Evolutionary conservation across 441 rosid genomes (phyloP), one percentile per base, ranked within the genome.

Genomic region (Erysimum cheiri): DNA sequence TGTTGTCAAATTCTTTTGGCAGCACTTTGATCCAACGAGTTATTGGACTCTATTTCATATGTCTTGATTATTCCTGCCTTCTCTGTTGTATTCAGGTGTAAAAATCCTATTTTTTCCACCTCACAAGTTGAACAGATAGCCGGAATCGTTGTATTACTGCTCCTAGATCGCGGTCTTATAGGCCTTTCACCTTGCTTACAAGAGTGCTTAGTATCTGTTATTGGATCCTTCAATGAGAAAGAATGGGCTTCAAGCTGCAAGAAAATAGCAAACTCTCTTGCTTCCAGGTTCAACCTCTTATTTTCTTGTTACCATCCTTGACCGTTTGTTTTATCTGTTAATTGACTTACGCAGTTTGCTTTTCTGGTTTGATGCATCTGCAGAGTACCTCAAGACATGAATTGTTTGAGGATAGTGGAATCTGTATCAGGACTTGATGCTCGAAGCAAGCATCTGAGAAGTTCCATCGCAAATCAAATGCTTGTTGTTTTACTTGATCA

Each of bases 331-430:
- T 13, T 53, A 9, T 48, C 17, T 40, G 8, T 29, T 37, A 1
- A n/a, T 54, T 14, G 15, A 32, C 29, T 64, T 63, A 36, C 22
- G 19, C 33, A 61, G 22, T 60, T 58, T 49, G 36, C 50, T 9
- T 31, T 57, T 77, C 66, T 52, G 50, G 49, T 69, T 48, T 69
- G n/a, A 41, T 76, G 19, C 33, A 69, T 61, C 9, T 80, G 72
- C 76, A 94, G 99, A 77, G 82, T 88, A 56, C 91, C 97, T 26
- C 71, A 55, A 69, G 97, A 90, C 73, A 75, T 87, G 79, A 94
- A 90, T 75, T 87, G 98, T 85, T 76, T 92, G 85, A 84, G 73
- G 72, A 63, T 79, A 56, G 89, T 94, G 55, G 96, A 92, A 80
- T 94, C 88, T 50, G 79, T 94, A 47, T 76, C 88, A 28, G 91